phyloP scores from a whole-genome alignment of 2,329 filamentous ascomycete genomes.

The Didymella keratinophila region DNA sequence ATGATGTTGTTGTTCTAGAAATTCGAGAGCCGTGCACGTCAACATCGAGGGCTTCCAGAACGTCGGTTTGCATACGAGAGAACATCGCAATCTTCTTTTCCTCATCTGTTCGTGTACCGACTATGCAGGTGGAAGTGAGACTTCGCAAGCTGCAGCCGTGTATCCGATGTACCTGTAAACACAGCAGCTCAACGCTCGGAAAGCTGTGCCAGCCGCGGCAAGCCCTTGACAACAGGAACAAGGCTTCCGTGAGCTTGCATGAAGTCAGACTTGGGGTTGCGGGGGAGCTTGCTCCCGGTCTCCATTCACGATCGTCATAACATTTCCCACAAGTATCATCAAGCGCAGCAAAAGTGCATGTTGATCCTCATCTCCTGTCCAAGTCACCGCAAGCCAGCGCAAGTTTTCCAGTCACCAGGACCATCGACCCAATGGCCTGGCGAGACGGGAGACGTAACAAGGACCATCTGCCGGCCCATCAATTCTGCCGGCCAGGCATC shows the following conservation, averaged over 20 bases:
- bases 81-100: constrained; percentile 1
- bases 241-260: constrained; percentile 5
- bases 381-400: constrained; percentile 5
- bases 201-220: background rate
- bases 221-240: constrained; percentile 1
- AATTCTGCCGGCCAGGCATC: constrained; percentile 12
- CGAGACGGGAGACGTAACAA: background rate
- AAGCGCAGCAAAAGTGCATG: constrained; percentile 13
- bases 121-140: too few species aligned
- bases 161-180: background rate
- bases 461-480: constrained; percentile 11
- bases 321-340: background rate
- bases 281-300: constrained; percentile 3
- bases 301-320: constrained; percentile 9
- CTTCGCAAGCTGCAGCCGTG: background rate
- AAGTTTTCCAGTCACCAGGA: constrained; percentile 12
- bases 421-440: background rate
- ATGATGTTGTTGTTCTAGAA: constrained; percentile 14
- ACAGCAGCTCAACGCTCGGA: background rate
- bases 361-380: constrained; percentile 23
- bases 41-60: constrained; percentile 11
- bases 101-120: background rate
- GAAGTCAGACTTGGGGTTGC: constrained; percentile 4
- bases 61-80: background rate
- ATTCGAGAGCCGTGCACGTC: background rate